These are phyloP conservation scores for Dendrocalamus latiflorus DNA, from an alignment of 202 grass and related monocot species.

Conservation along the genomic window DNA sequence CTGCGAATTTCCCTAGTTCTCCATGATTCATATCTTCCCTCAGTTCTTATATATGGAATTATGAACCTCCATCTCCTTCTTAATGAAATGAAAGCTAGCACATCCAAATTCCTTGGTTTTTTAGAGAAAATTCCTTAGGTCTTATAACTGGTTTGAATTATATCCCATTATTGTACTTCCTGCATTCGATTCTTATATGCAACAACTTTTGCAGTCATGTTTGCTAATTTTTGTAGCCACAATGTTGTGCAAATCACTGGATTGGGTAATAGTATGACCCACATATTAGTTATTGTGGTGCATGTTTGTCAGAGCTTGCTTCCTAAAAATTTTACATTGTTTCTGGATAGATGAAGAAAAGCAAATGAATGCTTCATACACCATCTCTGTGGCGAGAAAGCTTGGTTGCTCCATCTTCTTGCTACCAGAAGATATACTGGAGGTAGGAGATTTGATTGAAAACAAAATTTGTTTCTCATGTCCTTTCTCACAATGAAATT, in stretches of 20 bases:
- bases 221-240: too few relatives aligned
- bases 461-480: neutral
- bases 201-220: neutral
- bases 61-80: neutral
- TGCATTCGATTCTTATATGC: neutral
- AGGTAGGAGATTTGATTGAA: constrained; percentile 42
- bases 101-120: neutral
- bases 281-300: neutral
- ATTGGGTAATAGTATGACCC: neutral
- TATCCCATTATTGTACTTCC: neutral
- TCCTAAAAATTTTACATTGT: constrained; percentile 8
- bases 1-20: neutral
- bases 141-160: neutral
- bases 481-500: neutral
- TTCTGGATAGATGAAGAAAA: constrained; percentile 69
- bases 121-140: neutral
- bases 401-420: constrained; percentile 97
- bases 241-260: neutral
- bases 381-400: constrained; percentile 93
- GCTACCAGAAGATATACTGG: constrained; percentile 89
- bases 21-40: neutral
- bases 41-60: neutral
- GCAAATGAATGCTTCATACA: constrained; percentile 97
- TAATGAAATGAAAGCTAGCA: neutral
- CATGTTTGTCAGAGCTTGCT: neutral